Conservation (phyloP, 257 asterid species). For the Cordia subcordata region DNA sequence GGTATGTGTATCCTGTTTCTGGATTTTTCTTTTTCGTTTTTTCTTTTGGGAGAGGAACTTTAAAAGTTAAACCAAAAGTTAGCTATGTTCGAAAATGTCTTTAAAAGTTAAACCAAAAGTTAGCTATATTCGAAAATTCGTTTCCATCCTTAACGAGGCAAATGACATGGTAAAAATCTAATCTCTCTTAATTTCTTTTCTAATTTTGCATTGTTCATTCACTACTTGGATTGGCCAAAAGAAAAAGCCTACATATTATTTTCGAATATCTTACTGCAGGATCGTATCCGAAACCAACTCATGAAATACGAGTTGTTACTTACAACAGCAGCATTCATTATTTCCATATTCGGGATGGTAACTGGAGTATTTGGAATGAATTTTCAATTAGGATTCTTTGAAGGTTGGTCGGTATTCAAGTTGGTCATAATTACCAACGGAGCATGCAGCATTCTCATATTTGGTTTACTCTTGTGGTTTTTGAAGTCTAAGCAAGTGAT, state of each 20-base stretch:
- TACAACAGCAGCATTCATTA: conserved; percentile 95
- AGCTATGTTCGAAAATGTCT: too few species aligned
- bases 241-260: not conserved
- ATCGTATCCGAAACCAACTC: conserved; percentile 94
- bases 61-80: not conserved
- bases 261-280: conserved; percentile 46
- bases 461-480: conserved; percentile 65
- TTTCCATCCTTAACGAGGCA: too few species aligned
- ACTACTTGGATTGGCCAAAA: too few species aligned
- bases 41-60: too few species aligned
- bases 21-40: too few species aligned
- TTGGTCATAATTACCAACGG: conserved; percentile 89
- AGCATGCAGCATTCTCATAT: conserved; percentile 52
- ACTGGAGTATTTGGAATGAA: conserved; percentile 98
- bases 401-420: conserved; percentile 63
- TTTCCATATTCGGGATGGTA: conserved; percentile 90
- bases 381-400: conserved; percentile 57
- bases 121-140: too few species aligned
- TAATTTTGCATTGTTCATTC: too few species aligned
- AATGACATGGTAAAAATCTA: too few species aligned
- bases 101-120: too few species aligned
- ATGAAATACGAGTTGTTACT: conserved; percentile 86
- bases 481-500: conserved; percentile 78
- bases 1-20: conserved; percentile 44
- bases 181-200: too few species aligned